Evolutionary conservation across 2,329 filamentous ascomycete species (phyloP).

Genomic region (Cercospora beticola): DNA sequence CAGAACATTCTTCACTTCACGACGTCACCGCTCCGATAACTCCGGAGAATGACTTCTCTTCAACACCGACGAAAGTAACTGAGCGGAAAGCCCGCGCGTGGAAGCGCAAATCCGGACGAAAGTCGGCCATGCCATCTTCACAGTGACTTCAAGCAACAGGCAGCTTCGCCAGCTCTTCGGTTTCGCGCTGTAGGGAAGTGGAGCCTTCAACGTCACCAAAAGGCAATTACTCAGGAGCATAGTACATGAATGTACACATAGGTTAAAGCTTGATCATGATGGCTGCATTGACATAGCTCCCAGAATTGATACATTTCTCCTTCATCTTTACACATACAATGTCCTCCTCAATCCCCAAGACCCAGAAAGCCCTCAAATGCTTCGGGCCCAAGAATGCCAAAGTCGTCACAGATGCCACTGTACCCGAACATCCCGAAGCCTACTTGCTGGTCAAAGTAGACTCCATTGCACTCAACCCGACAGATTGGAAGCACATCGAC

Average conservation of each 20-base stretch:
- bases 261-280: not conserved
- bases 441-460: constrained; percentile 50
- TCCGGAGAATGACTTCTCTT: not conserved
- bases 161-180: not conserved
- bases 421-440: constrained; percentile 15
- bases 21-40: not conserved
- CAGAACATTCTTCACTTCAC: not conserved
- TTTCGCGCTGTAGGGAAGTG: not conserved
- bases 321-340: not conserved
- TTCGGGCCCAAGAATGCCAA: constrained; percentile 20
- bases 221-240: not conserved
- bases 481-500: constrained; percentile 55
- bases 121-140: not conserved
- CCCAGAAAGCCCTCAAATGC: constrained; percentile 25
- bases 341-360: constrained; percentile 13
- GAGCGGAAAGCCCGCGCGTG: not conserved
- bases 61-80: not conserved
- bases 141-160: not conserved
- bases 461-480: constrained; percentile 43
- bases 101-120: not conserved
- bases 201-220: not conserved
- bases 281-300: not conserved
- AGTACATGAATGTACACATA: not conserved
- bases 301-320: not conserved
- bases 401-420: constrained; percentile 13